Conservation (phyloP, 1,139 yeast genomes). For the Yamadazyma sp. region DNA sequence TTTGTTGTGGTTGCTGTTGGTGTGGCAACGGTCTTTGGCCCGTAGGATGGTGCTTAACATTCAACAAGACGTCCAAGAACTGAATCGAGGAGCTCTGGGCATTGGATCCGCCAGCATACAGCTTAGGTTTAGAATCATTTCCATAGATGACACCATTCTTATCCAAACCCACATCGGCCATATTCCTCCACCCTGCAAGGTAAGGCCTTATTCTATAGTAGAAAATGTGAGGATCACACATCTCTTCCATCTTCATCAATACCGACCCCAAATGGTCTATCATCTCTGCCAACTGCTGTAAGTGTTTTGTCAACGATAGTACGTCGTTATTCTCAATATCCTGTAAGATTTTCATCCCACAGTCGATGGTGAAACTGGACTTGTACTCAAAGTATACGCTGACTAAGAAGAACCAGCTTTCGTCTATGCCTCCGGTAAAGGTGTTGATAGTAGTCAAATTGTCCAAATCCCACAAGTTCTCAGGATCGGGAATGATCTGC, state of each 20-base stretch:
- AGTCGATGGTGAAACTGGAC: conserved; percentile 71
- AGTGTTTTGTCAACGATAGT: conserved; percentile 36
- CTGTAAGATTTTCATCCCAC: conserved; percentile 46
- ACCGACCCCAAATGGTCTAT: conserved; percentile 77
- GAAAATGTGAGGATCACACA: conserved; percentile 93
- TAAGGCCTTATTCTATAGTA: conserved; percentile 85
- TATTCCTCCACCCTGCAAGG: conserved; percentile 92
- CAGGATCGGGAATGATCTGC: conserved; percentile 52
- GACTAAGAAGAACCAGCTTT: conserved; percentile 89
- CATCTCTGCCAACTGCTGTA: conserved; percentile 70
- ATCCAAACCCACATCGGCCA: conserved; percentile 80
- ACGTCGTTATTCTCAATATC: conserved; percentile 32
- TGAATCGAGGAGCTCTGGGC: conserved; percentile 92
- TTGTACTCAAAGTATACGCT: conserved; percentile 82
- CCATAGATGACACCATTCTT: conserved; percentile 81
- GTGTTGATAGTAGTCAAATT: conserved; percentile 80
- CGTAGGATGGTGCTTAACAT: conserved; percentile 75
- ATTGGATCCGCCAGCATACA: conserved; percentile 87
- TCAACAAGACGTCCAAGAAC: conserved; percentile 74
- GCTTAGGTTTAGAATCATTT: conserved; percentile 54
- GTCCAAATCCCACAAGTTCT: conserved; percentile 51
- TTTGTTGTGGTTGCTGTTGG: conserved; percentile 1
- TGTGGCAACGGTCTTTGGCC: conserved; percentile 57
- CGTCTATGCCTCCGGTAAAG: conserved; percentile 88
- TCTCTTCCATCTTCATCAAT: conserved; percentile 82